phyloP scores from a whole-genome alignment of 2,329 filamentous ascomycete species.

The Colletotrichum caudatum region DNA sequence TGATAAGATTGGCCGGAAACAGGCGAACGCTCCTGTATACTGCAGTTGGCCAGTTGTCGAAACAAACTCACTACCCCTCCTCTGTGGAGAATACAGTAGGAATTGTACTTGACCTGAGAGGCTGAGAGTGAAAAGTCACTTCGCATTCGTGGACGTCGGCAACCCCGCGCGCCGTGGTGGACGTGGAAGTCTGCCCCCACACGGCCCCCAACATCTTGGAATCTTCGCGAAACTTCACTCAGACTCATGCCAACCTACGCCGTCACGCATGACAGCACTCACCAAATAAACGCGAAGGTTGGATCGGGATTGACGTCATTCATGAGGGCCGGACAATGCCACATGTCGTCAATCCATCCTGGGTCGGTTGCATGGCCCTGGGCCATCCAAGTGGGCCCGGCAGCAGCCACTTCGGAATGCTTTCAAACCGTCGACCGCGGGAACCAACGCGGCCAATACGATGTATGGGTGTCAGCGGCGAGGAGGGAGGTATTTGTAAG shows the following conservation, averaged over 20 bases:
- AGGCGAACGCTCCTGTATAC: not conserved
- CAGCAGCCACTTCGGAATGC: constrained; percentile 3
- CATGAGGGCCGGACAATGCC: not conserved
- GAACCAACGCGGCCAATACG: not conserved
- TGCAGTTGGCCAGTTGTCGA: constrained; percentile 18
- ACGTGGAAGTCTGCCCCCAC: constrained; percentile 19
- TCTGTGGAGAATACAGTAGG: not conserved
- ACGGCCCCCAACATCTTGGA: constrained; percentile 16
- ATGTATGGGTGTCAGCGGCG: not conserved
- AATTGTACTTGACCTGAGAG: not conserved
- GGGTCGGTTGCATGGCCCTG: not conserved
- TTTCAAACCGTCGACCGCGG: constrained; percentile 10
- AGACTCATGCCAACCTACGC: not conserved
- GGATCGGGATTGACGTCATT: not conserved
- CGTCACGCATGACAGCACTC: too few relatives aligned
- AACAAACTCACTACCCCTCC: constrained; percentile 35
- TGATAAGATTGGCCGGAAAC: not conserved
- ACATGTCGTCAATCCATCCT: constrained; percentile 1
- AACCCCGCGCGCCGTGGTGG: constrained; percentile 10
- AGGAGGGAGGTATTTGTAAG: not conserved
- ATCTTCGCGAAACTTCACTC: constrained; percentile 35
- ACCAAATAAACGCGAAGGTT: not conserved
- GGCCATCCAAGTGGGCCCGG: too few relatives aligned
- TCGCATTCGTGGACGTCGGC: not conserved
- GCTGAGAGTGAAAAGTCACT: not conserved